Evolutionary conservation across 352 stramenopile genomes (phyloP), one percentile per base, ranked within the genome.

Genomic region (Halophytophthora batemanensis): DNA sequence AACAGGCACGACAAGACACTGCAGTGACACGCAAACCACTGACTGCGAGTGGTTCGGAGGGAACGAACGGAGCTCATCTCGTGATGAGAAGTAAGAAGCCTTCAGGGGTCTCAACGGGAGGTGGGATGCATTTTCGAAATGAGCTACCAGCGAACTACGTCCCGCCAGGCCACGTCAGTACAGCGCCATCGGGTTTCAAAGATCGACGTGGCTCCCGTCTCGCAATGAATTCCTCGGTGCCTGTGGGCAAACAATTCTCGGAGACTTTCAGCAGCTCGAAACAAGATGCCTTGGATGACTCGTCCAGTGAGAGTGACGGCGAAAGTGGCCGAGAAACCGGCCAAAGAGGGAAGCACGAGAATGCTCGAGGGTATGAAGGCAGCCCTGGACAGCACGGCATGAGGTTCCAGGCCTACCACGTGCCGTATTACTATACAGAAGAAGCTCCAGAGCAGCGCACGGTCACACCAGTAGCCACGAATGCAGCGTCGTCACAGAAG

Each of bases 71-170:
- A 2, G 23, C 17, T 38, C 52, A 58, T 28, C 56, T 64, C 21
- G 38, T 73, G 15, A 69, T 70, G 25, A 77, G 70, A 41, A 71
- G 43, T 14, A 69, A 54, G 45, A 79, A 72, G 18, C 28, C 56
- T 10, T 45, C 47, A 3, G 22, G 23, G 34, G 37, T n/a, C 7
- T 50, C 21, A 7, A 43, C 47, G 42, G 51, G 47, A 4, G 72
- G 72, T 29, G 79, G 77, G 5, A 88, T 90, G 80, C 80, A 87
- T 37, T 90, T 84, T 45, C 75, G 80, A 34, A 90, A 90, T 37
- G 71, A 80, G 8, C 50, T 90, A 15, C 80, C 80, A 11, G 22
- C 73, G 3, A 87, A 87, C 42, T 90, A 86, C 55, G 72, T 74
- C 1, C 73, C 69, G 17, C 48, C 53, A 25, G 33, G 54, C 11